Conservation (phyloP, 2,329 filamentous ascomycete species). For the Aspergillus japonicus region DNA sequence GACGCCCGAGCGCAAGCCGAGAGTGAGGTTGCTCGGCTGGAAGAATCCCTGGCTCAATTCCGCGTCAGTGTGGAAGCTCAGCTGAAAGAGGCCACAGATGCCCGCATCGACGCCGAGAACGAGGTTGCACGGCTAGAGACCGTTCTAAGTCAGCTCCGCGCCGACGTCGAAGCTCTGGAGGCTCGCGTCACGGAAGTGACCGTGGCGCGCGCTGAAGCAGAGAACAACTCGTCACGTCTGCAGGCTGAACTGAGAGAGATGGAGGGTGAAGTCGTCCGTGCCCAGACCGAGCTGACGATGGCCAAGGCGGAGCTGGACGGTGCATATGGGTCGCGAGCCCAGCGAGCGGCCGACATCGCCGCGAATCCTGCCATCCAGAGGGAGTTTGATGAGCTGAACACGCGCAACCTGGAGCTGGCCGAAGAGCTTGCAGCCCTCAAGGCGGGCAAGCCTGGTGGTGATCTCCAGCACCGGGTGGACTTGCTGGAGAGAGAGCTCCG, state of each 20-base stretch:
- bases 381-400: slow-evolving; percentile 58
- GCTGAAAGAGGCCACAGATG: slow-evolving; percentile 23
- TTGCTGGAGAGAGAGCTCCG: slow-evolving; percentile 64
- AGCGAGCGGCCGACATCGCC: slow-evolving; percentile 66
- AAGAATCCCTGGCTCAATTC: slow-evolving; percentile 30
- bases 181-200: slow-evolving; percentile 29
- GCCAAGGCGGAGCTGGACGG: slow-evolving; percentile 88
- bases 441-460: slow-evolving; percentile 35
- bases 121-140: slow-evolving; percentile 23
- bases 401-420: slow-evolving; percentile 47
- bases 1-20: slow-evolving; percentile 17
- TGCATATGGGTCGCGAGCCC: slow-evolving; percentile 77
- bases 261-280: slow-evolving; percentile 63
- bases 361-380: slow-evolving; percentile 58
- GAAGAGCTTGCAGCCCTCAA: slow-evolving; percentile 49
- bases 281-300: slow-evolving; percentile 81
- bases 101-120: slow-evolving; percentile 19
- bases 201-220: slow-evolving; percentile 31
- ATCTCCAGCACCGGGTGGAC: slow-evolving; percentile 50
- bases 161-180: slow-evolving; percentile 35
- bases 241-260: slow-evolving; percentile 54
- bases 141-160: slow-evolving; percentile 33
- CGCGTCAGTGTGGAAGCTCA: slow-evolving; percentile 17
- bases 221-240: slow-evolving; percentile 41
- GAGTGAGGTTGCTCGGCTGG: slow-evolving; percentile 18